Percentiles rank a stretch among this genome's conserved stretches.
phyloP scores from a whole-genome alignment of 495 filamentous ascomycete genomes.

The Rostrohypoxylon terebratum region DNA sequence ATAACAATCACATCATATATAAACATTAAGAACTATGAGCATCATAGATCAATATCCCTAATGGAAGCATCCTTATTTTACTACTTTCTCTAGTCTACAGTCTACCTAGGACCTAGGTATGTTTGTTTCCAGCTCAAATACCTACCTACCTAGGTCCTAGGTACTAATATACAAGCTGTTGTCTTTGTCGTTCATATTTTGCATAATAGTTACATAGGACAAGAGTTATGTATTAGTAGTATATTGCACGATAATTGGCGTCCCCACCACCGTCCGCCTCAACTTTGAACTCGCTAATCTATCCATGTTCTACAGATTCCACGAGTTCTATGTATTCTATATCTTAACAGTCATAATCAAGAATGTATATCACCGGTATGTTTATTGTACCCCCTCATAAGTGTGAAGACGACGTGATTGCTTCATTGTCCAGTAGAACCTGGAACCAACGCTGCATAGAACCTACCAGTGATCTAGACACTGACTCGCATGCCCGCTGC shows the following conservation, averaged over 20 bases:
- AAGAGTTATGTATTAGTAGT: too few species aligned
- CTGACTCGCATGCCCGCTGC: slow-evolving; percentile 41
- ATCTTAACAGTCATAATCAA: background rate
- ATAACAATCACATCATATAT: slow-evolving; percentile 1
- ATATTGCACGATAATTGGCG: slow-evolving; percentile 28
- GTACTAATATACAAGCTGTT: background rate
- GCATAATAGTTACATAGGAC: background rate
- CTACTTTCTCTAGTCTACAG: background rate
- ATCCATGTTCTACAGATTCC: background rate
- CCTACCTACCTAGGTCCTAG: too few species aligned
- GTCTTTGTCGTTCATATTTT: background rate
- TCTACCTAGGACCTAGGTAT: too few species aligned
- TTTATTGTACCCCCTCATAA: background rate
- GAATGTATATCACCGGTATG: background rate
- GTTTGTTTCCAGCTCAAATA: background rate
- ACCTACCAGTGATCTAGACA: slow-evolving; percentile 20
- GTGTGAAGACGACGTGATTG: slow-evolving; percentile 2
- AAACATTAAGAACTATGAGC: background rate
- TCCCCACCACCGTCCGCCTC: slow-evolving; percentile 48
- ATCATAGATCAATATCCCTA: background rate
- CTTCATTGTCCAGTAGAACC: slow-evolving; percentile 15
- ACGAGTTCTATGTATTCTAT: too few species aligned
- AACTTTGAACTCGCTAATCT: slow-evolving; percentile 10
- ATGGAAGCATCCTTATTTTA: background rate
- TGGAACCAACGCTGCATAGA: slow-evolving; percentile 20